phyloP scores from a whole-genome alignment of 192 early-diverging fungal genomes.

The Entophlyctis luteolus region DNA sequence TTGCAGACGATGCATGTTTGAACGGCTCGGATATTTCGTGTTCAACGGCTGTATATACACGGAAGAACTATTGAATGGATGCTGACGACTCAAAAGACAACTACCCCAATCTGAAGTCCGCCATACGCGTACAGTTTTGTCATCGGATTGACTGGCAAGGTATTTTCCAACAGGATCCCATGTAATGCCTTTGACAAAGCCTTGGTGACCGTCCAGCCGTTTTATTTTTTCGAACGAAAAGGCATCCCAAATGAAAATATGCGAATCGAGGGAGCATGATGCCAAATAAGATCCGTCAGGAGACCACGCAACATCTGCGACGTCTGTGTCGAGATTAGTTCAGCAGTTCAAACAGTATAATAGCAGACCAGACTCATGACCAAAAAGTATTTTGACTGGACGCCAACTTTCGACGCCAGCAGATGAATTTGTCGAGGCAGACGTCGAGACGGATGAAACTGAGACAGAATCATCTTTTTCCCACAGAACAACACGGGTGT shows the following conservation, averaged over 20 bases:
- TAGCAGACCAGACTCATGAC: constrained; percentile 70
- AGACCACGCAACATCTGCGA: constrained; percentile 91
- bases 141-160: constrained; percentile 88
- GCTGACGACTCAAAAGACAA: neutral
- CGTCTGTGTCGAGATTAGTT: constrained; percentile 55
- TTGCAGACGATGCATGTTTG: constrained; percentile 71
- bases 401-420: constrained; percentile 69
- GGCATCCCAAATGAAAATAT: constrained; percentile 82
- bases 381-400: constrained; percentile 67
- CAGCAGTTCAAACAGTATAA: neutral
- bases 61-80: neutral
- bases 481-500: constrained; percentile 90
- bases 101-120: constrained; percentile 77
- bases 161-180: constrained; percentile 95
- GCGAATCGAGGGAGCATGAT: constrained; percentile 82
- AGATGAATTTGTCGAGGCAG: neutral
- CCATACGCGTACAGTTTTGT: constrained; percentile 84
- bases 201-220: constrained; percentile 65
- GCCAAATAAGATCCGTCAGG: constrained; percentile 79
- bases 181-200: constrained; percentile 93
- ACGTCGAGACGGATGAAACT: neutral
- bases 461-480: constrained; percentile 57
- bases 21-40: constrained; percentile 70
- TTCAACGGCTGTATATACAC: constrained; percentile 46
- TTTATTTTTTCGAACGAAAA: constrained; percentile 66